Evolutionary conservation across 164 flowering plant species (phyloP).

Genomic region (Stephania cephalantha): DNA sequence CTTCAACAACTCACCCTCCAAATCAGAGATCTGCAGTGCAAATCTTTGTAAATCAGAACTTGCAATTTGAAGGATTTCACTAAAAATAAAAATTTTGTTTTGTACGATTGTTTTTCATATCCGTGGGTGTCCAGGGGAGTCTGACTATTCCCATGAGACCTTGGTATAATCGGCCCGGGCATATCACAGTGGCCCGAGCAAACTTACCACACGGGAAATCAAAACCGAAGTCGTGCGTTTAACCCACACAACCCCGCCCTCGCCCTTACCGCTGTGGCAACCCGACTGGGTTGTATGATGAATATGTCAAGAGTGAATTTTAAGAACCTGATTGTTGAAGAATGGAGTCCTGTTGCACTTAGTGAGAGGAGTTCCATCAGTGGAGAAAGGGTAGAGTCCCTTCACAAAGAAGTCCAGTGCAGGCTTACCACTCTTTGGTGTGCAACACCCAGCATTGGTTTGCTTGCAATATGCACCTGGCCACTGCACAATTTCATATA

Average conservation of each 20-base stretch:
- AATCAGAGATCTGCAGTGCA: neutral
- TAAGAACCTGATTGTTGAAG: neutral
- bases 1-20: neutral
- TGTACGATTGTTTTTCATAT: no score
- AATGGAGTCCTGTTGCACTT: neutral
- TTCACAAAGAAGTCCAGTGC: neutral
- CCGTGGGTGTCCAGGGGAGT: no score
- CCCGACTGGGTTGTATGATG: neutral
- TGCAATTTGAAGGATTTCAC: no score
- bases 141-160: no score
- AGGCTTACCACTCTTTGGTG: neutral
- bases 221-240: no score
- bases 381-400: neutral
- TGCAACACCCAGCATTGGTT: neutral
- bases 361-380: neutral
- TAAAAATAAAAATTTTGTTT: no score
- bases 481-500: neutral
- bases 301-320: neutral
- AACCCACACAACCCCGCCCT: no score
- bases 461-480: neutral
- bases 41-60: neutral
- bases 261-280: no score
- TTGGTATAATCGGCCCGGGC: no score
- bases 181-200: no score
- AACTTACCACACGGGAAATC: no score